Conservation (phyloP, 306 rosid species). For the Ochetophila trinervis region DNA sequence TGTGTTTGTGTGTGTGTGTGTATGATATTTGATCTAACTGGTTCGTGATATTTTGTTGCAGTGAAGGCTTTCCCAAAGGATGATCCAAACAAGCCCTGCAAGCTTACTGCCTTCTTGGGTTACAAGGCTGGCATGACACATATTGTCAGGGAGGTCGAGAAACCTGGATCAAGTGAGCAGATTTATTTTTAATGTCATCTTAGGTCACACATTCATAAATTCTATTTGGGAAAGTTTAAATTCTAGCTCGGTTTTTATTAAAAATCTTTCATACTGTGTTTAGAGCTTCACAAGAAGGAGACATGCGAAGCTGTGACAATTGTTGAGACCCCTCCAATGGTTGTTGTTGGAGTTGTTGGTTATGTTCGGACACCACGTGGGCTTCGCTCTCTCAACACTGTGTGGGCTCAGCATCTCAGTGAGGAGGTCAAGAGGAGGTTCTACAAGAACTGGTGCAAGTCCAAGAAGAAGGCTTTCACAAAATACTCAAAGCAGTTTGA, state of each 20-base stretch:
- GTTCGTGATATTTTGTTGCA: constrained; percentile 19
- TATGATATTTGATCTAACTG: background rate
- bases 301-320: constrained; percentile 83
- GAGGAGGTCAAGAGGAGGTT: constrained; percentile 78
- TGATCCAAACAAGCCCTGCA: constrained; percentile 62
- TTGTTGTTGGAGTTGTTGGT: constrained; percentile 83
- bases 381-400: constrained; percentile 71
- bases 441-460: constrained; percentile 87
- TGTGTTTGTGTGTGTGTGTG: too few species aligned
- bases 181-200: background rate
- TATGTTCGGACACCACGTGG: constrained; percentile 84
- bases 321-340: constrained; percentile 82
- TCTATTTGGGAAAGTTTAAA: background rate
- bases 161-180: constrained; percentile 69
- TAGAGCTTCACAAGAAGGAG: constrained; percentile 91
- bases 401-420: constrained; percentile 85
- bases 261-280: background rate
- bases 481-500: constrained; percentile 71
- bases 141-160: constrained; percentile 83
- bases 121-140: constrained; percentile 95
- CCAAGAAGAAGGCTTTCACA: constrained; percentile 85
- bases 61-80: constrained; percentile 94
- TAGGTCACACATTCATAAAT: background rate
- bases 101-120: constrained; percentile 69
- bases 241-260: background rate